Evolutionary conservation across 192 early-diverging fungal species (phyloP), one percentile per base, ranked within the genome.

Genomic region (Chytriomyces sp.): DNA sequence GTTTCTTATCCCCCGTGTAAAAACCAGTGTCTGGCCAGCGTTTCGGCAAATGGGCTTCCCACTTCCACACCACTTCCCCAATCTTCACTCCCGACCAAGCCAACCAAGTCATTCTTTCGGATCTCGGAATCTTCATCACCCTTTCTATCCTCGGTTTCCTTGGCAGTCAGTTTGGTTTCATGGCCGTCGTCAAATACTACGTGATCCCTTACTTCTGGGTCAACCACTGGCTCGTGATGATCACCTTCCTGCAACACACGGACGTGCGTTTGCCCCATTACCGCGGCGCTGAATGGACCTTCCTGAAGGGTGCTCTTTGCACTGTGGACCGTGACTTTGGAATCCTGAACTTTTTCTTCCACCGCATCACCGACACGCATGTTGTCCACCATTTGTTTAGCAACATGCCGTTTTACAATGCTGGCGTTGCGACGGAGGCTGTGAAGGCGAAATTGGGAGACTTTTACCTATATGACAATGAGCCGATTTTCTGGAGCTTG

Each of bases 321-420:
- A 94, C 94, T 53, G 90, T 98, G 26, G 97, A 98, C 81, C 93
- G 95, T 61, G 91, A 92, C 74, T 97, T 89, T 75, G 95, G 97
- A 57, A 80, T 96, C 79, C 86, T 98, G 76, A 92, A 98, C 82
- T 80, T 88, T 75, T 92, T 94, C 83, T 80, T 82, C 84, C 86
- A 89, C 79, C 87, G 81, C 76, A 86, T 88, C 74, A 77, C 90
- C 45, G 94, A 96, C 77, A 94, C 94, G 5, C 95, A 97, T 78
- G 95, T 98, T 24, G 94, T 92, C 10, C 96, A 97, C 81, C 97
- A 98, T 80, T 81, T 95, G 70, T 98, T 97, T 86, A 94, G 93
- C 9, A 93, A 91, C 24, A 98, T 98, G 95, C 97, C 97, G 11
- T 94, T 95, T 85, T 98, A 98, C 87, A 87, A 98, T 78, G 97